These are phyloP conservation scores for Lyophyllum atratum DNA, from an alignment of 768 basidiomycete species.

Conservation along the genomic window DNA sequence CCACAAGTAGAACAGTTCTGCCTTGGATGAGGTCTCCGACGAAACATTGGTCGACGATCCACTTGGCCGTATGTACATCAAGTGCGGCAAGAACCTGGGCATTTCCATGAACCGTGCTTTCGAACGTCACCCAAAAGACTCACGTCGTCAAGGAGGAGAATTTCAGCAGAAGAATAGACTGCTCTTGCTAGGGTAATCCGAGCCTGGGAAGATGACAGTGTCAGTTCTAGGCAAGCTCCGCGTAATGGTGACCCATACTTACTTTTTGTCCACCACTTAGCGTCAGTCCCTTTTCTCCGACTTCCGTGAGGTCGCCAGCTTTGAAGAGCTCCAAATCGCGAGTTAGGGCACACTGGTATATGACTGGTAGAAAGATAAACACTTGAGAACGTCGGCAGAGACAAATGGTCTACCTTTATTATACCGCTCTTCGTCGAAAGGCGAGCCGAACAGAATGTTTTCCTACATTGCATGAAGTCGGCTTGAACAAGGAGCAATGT, in stretches of 20 bases:
- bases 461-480: conserved; percentile 37
- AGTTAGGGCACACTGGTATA: conserved; percentile 72
- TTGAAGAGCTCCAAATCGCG: conserved; percentile 69
- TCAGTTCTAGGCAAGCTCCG: not conserved
- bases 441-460: conserved; percentile 80
- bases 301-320: conserved; percentile 67
- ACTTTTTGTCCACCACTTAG: conserved; percentile 49
- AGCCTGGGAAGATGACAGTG: conserved; percentile 27
- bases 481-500: not conserved
- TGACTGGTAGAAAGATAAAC: conserved; percentile 33
- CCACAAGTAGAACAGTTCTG: conserved; percentile 82
- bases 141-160: conserved; percentile 75
- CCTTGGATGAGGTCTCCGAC: conserved; percentile 72
- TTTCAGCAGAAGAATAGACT: conserved; percentile 51
- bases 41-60: conserved; percentile 80
- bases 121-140: conserved; percentile 39
- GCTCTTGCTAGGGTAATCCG: conserved; percentile 47
- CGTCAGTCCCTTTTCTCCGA: conserved; percentile 69
- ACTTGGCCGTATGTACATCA: conserved; percentile 73
- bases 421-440: conserved; percentile 76
- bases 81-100: conserved; percentile 8
- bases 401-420: conserved; percentile 38
- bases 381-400: not conserved
- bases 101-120: not conserved
- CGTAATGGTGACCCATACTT: not conserved